These are phyloP conservation scores for Balamuthia mandrillaris DNA, from an alignment of 208 protist genomes.

Conservation along the genomic window DNA sequence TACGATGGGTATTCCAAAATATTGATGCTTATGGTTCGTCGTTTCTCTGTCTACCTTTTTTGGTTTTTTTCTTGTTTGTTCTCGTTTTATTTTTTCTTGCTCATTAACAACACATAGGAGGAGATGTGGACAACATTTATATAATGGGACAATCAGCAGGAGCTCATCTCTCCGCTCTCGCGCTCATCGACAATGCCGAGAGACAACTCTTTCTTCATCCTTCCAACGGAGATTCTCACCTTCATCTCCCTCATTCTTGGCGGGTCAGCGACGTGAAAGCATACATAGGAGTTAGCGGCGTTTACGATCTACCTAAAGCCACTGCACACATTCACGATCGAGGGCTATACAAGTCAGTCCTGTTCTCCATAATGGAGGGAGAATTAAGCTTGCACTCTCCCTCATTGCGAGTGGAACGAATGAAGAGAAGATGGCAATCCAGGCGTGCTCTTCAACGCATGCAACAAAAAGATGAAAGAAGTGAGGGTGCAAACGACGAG, in stretches of 20 bases:
- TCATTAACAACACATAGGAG: no score
- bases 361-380: conserved; percentile 19
- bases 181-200: not conserved
- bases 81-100: not conserved
- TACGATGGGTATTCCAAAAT: not conserved
- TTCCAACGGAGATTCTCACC: not conserved
- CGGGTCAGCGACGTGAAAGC: not conserved
- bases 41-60: not conserved
- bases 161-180: not conserved
- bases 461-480: no score
- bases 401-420: no score
- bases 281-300: not conserved
- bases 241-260: not conserved
- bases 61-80: not conserved
- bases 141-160: conserved; percentile 15
- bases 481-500: no score
- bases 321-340: not conserved
- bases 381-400: no score
- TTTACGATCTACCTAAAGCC: not conserved
- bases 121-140: conserved; percentile 2
- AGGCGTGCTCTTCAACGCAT: no score
- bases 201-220: not conserved
- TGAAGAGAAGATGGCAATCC: no score
- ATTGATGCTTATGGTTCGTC: not conserved
- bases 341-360: not conserved